Base-by-base conservation (phyloP, 257 asterid species). In the Anisodus acutangulus region DNA sequence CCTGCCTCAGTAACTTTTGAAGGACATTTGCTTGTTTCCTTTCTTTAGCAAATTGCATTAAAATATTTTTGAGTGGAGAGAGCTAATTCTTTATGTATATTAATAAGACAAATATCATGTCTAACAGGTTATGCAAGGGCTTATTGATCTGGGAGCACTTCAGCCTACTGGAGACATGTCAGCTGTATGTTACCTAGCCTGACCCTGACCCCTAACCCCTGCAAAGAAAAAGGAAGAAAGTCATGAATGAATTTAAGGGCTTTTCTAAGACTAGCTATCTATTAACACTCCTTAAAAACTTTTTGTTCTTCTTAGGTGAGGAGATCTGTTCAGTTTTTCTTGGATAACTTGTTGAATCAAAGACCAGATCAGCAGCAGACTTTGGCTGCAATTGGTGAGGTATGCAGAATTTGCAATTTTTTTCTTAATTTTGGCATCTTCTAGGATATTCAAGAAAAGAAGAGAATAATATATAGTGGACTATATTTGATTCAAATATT, bases 301-400 rank as follows among this genome's bases (percentile, higher is more conserved):
- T 53, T 68, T 84, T 57, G n/a, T 55, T 5, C 22, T 83, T 81
- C 84, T 41, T 80, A 94, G 98, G 98, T 96, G 78, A 93, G 98
- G 95, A 88, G 98, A 87, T 94, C 99, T 12, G 85, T 96, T 51
- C 98, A 96, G 88, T 96, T 89, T 90, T 96, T 96, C 95, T 92
- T 94, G 92, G 97, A 96, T 86, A 96, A 94, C 92, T 89, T 96
- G 93, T 87, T 96, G 57, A 86, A 89, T 84, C 99, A 92, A 89
- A 92, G 87, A 81, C 98, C 99, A 2, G 97, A 95, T 87, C 97
- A 93, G 87, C 95, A 92, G 90, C 98, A 96, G 90, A 96, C 98
- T 70, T 84, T 96, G n/a, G 90, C 98, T 41, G 98, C 99, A 81
- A 94, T 96, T 84, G 99, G 99, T 59, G 99, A 96, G 98, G 98